These are phyloP conservation scores for Misopates orontium DNA, from an alignment of 257 asterid species.

Conservation along the genomic window DNA sequence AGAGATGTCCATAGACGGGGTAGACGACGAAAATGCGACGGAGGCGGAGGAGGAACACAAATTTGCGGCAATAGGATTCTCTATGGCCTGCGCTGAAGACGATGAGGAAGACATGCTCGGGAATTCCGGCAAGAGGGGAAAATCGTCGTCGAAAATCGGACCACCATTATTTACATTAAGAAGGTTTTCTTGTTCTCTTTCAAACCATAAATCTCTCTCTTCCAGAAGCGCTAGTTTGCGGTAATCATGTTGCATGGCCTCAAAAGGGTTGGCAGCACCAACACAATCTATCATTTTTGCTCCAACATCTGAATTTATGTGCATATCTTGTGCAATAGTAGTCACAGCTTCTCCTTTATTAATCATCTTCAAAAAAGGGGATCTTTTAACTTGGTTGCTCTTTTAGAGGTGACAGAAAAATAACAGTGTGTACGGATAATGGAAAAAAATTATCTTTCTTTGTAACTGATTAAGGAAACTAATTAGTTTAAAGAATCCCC, in stretches of 20 bases:
- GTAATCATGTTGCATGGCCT: too few relatives aligned
- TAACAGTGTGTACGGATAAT: constrained; percentile 41
- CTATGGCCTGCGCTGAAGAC: constrained; percentile 49
- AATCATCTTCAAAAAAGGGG: constrained; percentile 34
- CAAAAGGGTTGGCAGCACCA: too few relatives aligned
- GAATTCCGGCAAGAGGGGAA: constrained; percentile 72
- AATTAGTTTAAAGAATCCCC: constrained; percentile 37
- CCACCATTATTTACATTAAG: constrained; percentile 44
- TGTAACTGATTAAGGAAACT: constrained; percentile 66
- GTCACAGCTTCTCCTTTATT: constrained; percentile 21
- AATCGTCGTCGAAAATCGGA: constrained; percentile 55
- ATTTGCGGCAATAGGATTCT: constrained; percentile 36
- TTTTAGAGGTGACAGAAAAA: too few relatives aligned
- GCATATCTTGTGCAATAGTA: too few relatives aligned
- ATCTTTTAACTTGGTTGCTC: too few relatives aligned
- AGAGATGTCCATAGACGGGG: constrained; percentile 51
- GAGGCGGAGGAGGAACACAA: constrained; percentile 54
- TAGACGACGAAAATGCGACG: constrained; percentile 49
- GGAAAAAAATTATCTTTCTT: too few relatives aligned
- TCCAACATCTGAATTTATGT: too few relatives aligned
- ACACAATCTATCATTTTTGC: constrained; percentile 26
- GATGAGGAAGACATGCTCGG: constrained; percentile 94
- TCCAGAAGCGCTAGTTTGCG: too few relatives aligned
- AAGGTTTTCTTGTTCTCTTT: constrained; percentile 38
- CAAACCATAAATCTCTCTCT: too few relatives aligned